Evolutionary conservation across 331 rosid genomes (phyloP), one percentile per base, ranked within the genome.

Genomic region (Ulmus americana): DNA sequence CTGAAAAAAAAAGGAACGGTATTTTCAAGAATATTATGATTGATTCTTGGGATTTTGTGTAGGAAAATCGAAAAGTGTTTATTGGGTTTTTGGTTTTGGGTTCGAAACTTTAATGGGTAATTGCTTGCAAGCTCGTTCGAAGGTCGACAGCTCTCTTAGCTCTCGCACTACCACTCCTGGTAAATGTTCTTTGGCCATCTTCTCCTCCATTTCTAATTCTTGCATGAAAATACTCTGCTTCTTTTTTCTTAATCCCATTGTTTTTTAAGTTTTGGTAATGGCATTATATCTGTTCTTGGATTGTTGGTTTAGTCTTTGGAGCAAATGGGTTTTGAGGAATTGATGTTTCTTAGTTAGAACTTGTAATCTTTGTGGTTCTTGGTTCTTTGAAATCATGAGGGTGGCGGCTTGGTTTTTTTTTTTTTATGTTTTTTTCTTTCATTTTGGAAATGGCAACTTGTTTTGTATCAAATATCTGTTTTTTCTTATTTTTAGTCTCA

Each of bases 71-170:
- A 49, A 14, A 18, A 14, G 1, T 13, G 54, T 35, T 43, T 43
- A 7, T 61, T 43, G 43, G 54, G 54, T 14, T 13, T 49, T 5
- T 13, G 22, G 22, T 49, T 49, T 13, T 12, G 54, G n/a, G n/a
- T 2, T 10, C 9, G 46, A 48, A 65, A 42, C 70, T 45, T 66
- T 65, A 11, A 87, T 85, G 91, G 95, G 95, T 28, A 85, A 82
- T 81, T 87, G 91, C 80, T 69, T 77, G 62, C 55, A 55, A 69
- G 40, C 52, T 54, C 84, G 82, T 76, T 61, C 71, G 65, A 68
- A 74, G 69, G 77, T 63, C 52, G 71, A 78, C 50, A 63, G 46
- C 51, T 68, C 81, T 76, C 68, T 45, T 14, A 76, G 50, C 45
- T 68, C 79, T 59, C 74, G 64, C 1, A 69, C 85, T 10, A 52